phyloP scores from a whole-genome alignment of 441 rosid species.

The Populus hybrid region DNA sequence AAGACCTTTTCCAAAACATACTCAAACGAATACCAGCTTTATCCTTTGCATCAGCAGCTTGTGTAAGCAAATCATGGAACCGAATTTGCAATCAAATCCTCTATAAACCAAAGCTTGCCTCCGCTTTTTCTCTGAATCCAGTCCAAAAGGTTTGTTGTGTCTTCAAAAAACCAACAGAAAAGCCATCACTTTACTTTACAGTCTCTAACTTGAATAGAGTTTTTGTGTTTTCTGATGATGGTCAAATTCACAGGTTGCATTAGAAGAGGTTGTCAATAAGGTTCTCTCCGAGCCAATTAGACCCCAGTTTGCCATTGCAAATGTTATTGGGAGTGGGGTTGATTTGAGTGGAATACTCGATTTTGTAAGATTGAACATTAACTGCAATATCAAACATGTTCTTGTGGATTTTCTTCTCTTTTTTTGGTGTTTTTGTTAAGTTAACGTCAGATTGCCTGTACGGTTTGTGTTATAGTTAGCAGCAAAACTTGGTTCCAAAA shows the following conservation, averaged over 20 bases:
- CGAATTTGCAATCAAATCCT: conserved; percentile 40
- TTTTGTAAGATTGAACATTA: conserved; percentile 31
- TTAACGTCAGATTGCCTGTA: not conserved
- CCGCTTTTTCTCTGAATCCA: conserved; percentile 50
- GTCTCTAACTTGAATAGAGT: not conserved
- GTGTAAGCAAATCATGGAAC: conserved; percentile 61
- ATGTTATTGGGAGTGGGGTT: conserved; percentile 29
- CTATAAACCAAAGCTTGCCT: conserved; percentile 53
- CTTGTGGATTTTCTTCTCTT: not conserved
- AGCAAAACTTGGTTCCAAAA: conserved; percentile 45
- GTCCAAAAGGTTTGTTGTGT: not conserved
- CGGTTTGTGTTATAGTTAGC: conserved; percentile 37
- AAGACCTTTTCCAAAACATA: conserved; percentile 20
- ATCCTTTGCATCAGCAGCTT: conserved; percentile 57
- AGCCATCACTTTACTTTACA: too few species aligned
- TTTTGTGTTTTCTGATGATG: not conserved
- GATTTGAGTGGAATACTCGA: conserved; percentile 24
- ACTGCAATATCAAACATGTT: not conserved
- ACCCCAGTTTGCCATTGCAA: conserved; percentile 83
- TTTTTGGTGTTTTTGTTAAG: not conserved
- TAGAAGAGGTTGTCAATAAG: conserved; percentile 56
- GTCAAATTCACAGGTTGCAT: conserved; percentile 36
- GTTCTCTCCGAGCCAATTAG: conserved; percentile 70
- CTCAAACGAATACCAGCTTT: conserved; percentile 14
- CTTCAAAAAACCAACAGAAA: not conserved